Base-by-base conservation (phyloP, 2,329 filamentous ascomycete genomes). In the Teratosphaeria nubilosa region DNA sequence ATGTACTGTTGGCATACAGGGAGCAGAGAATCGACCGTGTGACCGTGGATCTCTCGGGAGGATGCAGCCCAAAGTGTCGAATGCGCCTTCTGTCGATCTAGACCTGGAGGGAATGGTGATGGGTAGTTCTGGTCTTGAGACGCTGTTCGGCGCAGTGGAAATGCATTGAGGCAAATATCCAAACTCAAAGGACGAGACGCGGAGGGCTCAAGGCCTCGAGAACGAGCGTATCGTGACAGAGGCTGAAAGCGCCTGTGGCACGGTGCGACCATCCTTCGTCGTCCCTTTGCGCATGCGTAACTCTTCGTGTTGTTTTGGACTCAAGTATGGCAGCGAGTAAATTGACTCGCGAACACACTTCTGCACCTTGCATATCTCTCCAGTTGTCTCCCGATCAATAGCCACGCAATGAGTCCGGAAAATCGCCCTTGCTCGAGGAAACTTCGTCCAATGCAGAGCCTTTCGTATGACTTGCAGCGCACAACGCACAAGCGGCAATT, bases 241-340 rank as follows among this genome's bases (percentile, higher is more conserved):
- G 51, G 51, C 51, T 53, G 51, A 53, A 48, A 53, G 51, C 25
- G 51, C 51, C 25, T 53, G 51, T 53, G 31, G n/a, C 51, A 53
- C 51, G 16, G 51, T 53, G 31, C 51, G 31, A 53, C 51, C 51
- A 30, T 30, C 51, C 31, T 53, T 53, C 51, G n/a, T 53, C 25
- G 51, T 22, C 51, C 31, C 3, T 30, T 13, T 34, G 25, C 25
- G 25, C 51, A 30, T 53, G 51, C 51, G 51, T 53, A 53, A 53
- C 51, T 53, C 10, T 2, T 41, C 51, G 41, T 48, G 41, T 48
- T 48, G 41, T 20, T n/a, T 48, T 48, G 20, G 34, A 41, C 14
- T 41, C 34, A 11, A 41, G 10, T 14, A 41, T 41, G 34, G 34
- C 34, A 20, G 41, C 41, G 22, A 22, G 20, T 48, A 2, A 22